These are phyloP conservation scores for Entomortierella lignicola DNA, from an alignment of 192 early-diverging fungal genomes.

Conservation along the genomic window DNA sequence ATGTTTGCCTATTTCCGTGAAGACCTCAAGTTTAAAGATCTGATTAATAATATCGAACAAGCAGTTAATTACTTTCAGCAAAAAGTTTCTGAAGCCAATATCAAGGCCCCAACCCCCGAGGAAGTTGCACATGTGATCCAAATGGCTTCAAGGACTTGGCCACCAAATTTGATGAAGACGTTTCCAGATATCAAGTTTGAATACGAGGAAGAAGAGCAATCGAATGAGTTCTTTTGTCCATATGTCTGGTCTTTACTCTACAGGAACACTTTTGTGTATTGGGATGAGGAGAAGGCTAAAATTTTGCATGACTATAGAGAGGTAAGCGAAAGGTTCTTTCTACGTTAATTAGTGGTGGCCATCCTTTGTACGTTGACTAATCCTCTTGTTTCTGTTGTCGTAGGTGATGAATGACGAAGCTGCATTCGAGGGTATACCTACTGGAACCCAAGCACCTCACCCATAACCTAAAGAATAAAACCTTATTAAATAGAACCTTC, in stretches of 20 bases:
- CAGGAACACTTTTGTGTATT: conserved; percentile 71
- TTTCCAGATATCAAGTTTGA: conserved; percentile 74
- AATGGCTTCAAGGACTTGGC: conserved; percentile 72
- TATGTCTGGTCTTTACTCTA: conserved; percentile 76
- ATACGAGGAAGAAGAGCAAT: conserved; percentile 70
- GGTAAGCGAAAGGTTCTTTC: conserved; percentile 18
- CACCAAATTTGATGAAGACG: conserved; percentile 62
- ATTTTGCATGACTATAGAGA: conserved; percentile 54
- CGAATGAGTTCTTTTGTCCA: conserved; percentile 72
- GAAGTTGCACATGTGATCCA: conserved; percentile 76
- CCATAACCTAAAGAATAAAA: conserved; percentile 4
- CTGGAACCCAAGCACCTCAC: conserved; percentile 9
- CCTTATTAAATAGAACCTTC: no score
- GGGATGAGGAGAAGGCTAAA: conserved; percentile 73
- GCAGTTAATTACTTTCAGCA: conserved; percentile 74
- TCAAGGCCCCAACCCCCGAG: conserved; percentile 71
- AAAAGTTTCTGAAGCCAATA: conserved; percentile 70
- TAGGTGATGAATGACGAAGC: conserved; percentile 42
- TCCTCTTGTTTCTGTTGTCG: not conserved
- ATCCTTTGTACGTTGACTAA: not conserved
- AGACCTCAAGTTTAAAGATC: conserved; percentile 62
- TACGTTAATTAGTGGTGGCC: no score
- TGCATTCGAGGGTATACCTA: conserved; percentile 39
- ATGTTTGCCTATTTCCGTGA: conserved; percentile 68
- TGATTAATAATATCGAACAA: conserved; percentile 75